These are phyloP conservation scores for Lachancea mirantina DNA, from an alignment of 805 yeast species.

Conservation along the genomic window DNA sequence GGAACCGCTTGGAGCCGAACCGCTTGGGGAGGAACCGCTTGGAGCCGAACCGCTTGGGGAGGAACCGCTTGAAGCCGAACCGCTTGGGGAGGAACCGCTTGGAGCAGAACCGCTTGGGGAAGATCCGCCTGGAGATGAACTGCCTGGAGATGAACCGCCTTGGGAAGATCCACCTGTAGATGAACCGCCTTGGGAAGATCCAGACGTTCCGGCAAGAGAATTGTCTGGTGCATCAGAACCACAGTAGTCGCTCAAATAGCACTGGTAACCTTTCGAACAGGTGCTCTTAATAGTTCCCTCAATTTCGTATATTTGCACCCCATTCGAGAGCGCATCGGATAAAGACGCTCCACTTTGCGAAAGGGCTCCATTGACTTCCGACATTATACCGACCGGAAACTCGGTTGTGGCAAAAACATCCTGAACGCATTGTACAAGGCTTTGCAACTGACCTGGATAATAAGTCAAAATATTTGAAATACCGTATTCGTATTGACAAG, in stretches of 20 bases:
- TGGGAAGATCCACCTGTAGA: too few relatives aligned
- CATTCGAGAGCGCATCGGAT: not conserved
- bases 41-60: not conserved
- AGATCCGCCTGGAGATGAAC: not conserved
- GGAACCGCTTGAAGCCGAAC: not conserved
- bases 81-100: not conserved
- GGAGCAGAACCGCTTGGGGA: not conserved
- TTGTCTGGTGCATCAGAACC: not conserved
- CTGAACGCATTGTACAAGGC: not conserved
- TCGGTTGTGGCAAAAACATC: not conserved
- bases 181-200: too few relatives aligned
- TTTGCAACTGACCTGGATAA: not conserved
- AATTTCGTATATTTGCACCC: not conserved
- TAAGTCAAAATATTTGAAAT: slow-evolving; percentile 1
- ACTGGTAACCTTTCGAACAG: not conserved
- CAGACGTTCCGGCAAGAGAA: too few relatives aligned
- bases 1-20: too few relatives aligned
- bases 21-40: not conserved
- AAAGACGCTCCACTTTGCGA: too few relatives aligned
- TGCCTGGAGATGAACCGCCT: too few relatives aligned
- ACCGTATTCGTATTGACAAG: not conserved
- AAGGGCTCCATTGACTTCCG: too few relatives aligned
- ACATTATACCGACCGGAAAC: too few relatives aligned
- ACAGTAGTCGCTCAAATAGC: not conserved
- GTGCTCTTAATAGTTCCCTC: not conserved